These are phyloP conservation scores for Pachyrhizus erosus DNA, from an alignment of 306 rosid genomes.

Conservation along the genomic window DNA sequence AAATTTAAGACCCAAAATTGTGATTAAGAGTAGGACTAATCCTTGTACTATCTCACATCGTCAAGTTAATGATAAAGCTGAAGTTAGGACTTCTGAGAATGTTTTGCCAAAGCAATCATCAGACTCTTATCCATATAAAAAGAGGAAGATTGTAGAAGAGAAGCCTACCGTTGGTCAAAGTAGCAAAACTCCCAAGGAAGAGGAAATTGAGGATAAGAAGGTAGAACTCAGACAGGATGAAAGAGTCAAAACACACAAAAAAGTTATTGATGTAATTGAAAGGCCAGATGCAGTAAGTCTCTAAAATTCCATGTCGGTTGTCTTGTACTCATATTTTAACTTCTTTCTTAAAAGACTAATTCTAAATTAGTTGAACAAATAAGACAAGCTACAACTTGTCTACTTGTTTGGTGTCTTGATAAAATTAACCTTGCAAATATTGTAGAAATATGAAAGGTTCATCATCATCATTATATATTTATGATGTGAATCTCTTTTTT, in stretches of 20 bases:
- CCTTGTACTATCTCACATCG: background rate
- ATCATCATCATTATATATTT: slow-evolving; percentile 9
- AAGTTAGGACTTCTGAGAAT: slow-evolving; percentile 36
- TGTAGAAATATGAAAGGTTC: slow-evolving; percentile 14
- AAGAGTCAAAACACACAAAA: slow-evolving; percentile 7
- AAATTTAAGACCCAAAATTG: slow-evolving; percentile 5
- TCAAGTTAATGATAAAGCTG: slow-evolving; percentile 42
- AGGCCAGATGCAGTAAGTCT: slow-evolving; percentile 60
- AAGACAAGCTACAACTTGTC: background rate
- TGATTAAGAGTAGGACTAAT: slow-evolving; percentile 19
- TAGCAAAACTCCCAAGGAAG: slow-evolving; percentile 3
- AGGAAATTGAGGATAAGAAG: slow-evolving; percentile 30
- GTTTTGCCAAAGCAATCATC: slow-evolving; percentile 30
- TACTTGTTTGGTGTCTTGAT: background rate
- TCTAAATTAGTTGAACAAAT: background rate
- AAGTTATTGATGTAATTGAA: slow-evolving; percentile 41
- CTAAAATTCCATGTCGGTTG: background rate
- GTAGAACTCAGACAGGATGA: slow-evolving; percentile 3
- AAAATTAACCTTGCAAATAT: background rate
- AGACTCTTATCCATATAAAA: slow-evolving; percentile 43
- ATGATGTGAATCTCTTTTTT: background rate
- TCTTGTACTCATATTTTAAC: background rate
- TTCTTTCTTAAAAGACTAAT: background rate
- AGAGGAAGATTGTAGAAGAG: slow-evolving; percentile 43
- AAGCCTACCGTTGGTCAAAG: slow-evolving; percentile 16